Percentiles rank a stretch among this genome's conserved stretches.
phyloP scores from a whole-genome alignment of 805 yeast genomes.

The Candida wancherniae region DNA sequence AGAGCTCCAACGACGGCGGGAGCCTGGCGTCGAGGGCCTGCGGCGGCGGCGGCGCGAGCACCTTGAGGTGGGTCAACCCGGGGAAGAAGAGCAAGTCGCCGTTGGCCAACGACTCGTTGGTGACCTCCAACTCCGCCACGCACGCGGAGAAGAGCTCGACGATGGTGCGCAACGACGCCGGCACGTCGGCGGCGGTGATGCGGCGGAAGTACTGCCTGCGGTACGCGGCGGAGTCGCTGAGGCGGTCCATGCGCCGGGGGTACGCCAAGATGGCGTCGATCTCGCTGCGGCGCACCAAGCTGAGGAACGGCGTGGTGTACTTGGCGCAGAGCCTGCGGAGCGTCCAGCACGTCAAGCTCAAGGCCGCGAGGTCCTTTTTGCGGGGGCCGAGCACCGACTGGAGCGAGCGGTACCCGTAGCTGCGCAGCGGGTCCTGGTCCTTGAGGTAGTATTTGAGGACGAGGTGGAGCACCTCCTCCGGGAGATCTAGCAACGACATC shows the following conservation, averaged over 20 bases:
- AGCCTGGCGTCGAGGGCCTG: neutral
- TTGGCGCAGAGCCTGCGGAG: constrained; percentile 21
- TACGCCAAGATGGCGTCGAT: constrained; percentile 22
- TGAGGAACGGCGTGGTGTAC: constrained; percentile 17
- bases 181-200: constrained; percentile 10
- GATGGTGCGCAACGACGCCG: neutral
- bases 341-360: constrained; percentile 22
- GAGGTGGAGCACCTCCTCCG: constrained; percentile 5
- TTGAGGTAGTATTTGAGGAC: constrained; percentile 1
- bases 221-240: constrained; percentile 17
- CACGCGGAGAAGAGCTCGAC: constrained; percentile 2
- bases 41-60: constrained; percentile 16
- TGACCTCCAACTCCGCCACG: constrained; percentile 23
- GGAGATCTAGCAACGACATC: constrained; percentile 6
- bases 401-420: neutral
- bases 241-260: constrained; percentile 19
- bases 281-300: constrained; percentile 25
- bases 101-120: constrained; percentile 14
- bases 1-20: constrained; percentile 2
- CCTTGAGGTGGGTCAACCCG: constrained; percentile 16
- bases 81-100: constrained; percentile 17
- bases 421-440: neutral
- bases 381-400: neutral
- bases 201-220: constrained; percentile 20
- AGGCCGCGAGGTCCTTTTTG: constrained; percentile 12